These are phyloP conservation scores for Scheffersomyces ergatensis DNA, from an alignment of 805 yeast genomes.

Conservation along the genomic window DNA sequence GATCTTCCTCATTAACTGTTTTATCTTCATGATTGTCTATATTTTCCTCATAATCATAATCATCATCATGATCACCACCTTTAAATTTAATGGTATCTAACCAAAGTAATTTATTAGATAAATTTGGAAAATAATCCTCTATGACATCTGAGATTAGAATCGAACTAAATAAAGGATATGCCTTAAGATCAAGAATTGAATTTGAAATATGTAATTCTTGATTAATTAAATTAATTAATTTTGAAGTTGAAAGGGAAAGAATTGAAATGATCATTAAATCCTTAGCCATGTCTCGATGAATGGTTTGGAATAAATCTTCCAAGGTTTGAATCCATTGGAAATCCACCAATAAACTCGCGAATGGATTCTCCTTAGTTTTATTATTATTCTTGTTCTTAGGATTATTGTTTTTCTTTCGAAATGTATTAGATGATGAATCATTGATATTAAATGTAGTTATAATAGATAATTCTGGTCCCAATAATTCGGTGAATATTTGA, in stretches of 20 bases:
- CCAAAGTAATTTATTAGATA: conserved; percentile 50
- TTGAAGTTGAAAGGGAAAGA: conserved; percentile 43
- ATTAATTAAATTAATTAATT: conserved; percentile 40
- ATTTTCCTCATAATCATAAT: no score
- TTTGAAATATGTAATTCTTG: conserved; percentile 43
- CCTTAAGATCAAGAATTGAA: conserved; percentile 37
- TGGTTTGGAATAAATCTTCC: conserved; percentile 42
- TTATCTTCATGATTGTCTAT: conserved; percentile 2
- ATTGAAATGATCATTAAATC: conserved; percentile 53
- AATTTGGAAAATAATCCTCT: conserved; percentile 46
- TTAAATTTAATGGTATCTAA: conserved; percentile 21
- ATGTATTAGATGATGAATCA: background rate
- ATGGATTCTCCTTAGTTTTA: conserved; percentile 13
- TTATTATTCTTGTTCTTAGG: background rate
- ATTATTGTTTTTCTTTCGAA: background rate
- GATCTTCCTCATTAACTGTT: conserved; percentile 20
- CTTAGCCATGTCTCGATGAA: conserved; percentile 44
- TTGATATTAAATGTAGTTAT: background rate
- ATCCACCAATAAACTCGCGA: conserved; percentile 56
- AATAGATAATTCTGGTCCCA: conserved; percentile 35
- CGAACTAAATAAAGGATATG: conserved; percentile 56
- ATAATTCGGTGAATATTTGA: conserved; percentile 40
- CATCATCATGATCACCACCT: conserved; percentile 3
- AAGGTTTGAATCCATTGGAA: conserved; percentile 56
- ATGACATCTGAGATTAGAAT: conserved; percentile 50